Percentiles rank a stretch among this genome's conserved stretches.
Conservation (phyloP, 179 eudicot species). For the Drosera spatulata region DNA sequence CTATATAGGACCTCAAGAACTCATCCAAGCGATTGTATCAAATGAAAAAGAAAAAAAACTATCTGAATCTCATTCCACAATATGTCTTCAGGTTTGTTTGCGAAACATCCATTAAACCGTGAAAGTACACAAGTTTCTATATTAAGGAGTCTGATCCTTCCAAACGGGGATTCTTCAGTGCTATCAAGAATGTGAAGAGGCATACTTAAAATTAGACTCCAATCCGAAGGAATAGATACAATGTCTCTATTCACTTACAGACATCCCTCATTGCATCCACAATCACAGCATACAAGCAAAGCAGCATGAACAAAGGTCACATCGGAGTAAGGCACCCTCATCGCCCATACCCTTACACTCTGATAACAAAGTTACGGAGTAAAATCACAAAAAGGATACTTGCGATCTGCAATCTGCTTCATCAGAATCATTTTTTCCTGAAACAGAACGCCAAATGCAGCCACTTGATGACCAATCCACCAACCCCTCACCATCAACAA, state of each 20-base stretch:
- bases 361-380: not conserved
- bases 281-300: no score
- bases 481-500: not conserved
- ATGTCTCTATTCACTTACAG: not conserved
- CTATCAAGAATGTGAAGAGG: not conserved
- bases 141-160: no score
- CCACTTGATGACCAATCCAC: not conserved
- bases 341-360: not conserved
- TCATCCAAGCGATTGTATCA: no score
- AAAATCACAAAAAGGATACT: slow-evolving; percentile 9
- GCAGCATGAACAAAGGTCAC: no score
- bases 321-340: not conserved
- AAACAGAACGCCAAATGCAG: not conserved
- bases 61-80: no score
- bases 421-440: slow-evolving; percentile 9
- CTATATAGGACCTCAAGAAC: not conserved
- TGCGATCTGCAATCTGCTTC: slow-evolving; percentile 11
- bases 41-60: no score
- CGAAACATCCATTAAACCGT: no score
- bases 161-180: not conserved
- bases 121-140: no score
- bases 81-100: no score
- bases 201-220: not conserved
- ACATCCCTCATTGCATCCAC: no score
- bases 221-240: not conserved